Evolutionary conservation across 2,329 filamentous ascomycete genomes (phyloP).

Genomic region (Cladorrhinum sp.): DNA sequence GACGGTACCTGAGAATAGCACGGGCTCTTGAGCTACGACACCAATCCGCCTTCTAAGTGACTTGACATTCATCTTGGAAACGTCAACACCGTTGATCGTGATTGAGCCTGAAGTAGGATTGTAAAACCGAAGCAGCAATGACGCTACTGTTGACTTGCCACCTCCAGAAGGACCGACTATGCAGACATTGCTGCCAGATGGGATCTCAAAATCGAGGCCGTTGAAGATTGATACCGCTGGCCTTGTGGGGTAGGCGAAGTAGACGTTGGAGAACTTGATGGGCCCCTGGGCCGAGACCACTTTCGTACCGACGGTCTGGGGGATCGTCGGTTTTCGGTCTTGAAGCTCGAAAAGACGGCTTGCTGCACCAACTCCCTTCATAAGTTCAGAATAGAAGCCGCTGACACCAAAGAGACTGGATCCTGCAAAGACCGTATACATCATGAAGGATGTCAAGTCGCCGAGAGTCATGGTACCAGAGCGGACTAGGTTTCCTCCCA

Average conservation of each 20-base stretch:
- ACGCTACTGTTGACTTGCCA: conserved; percentile 92
- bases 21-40: conserved; percentile 92
- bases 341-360: conserved; percentile 93
- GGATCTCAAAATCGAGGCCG: conserved; percentile 83
- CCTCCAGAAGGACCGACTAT: conserved; percentile 95
- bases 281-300: conserved; percentile 82
- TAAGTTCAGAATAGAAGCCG: conserved; percentile 95
- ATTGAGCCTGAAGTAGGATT: conserved; percentile 74
- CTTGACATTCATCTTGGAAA: conserved; percentile 86
- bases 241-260: conserved; percentile 89
- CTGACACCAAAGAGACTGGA: conserved; percentile 92
- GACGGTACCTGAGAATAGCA: conserved; percentile 81
- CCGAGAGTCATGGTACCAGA: conserved; percentile 83
- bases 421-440: conserved; percentile 88
- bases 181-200: conserved; percentile 89
- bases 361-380: conserved; percentile 98
- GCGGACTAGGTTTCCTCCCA: conserved; percentile 87
- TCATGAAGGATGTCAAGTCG: conserved; percentile 92
- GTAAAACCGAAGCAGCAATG: conserved; percentile 90
- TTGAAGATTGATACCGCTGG: conserved; percentile 91
- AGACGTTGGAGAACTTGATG: conserved; percentile 82
- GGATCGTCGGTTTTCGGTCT: conserved; percentile 81
- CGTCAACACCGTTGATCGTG: conserved; percentile 78
- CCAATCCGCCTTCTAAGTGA: conserved; percentile 89
- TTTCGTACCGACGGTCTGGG: conserved; percentile 75